A percentile compares a stretch with the other conserved stretches of the same genome.
Evolutionary conservation across 1,284 basidiomycete species (phyloP).

Genomic region (Cystobasidiaceae sp.): DNA sequence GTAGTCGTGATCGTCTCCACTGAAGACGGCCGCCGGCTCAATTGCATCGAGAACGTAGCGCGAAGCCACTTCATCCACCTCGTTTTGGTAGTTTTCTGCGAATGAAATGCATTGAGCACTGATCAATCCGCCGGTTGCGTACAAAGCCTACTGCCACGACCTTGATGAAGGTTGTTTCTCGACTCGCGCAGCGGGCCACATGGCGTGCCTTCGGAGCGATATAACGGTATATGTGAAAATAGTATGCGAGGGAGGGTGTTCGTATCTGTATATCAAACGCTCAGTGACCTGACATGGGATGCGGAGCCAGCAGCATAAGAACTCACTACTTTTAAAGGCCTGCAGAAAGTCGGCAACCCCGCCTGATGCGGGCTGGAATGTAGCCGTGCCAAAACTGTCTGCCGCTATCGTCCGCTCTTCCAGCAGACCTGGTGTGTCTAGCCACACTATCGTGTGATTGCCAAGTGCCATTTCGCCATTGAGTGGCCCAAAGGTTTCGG

Average conservation of each 20-base stretch:
- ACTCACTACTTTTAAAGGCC: constrained; percentile 52
- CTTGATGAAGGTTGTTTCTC: constrained; percentile 61
- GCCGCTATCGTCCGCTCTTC: constrained; percentile 34
- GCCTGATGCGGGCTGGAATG: constrained; percentile 11
- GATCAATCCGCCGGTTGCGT: neutral
- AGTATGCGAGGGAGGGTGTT: constrained; percentile 55
- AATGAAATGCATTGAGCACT: neutral
- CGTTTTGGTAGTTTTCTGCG: constrained; percentile 67
- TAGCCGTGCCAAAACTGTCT: constrained; percentile 32
- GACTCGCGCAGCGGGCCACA: constrained; percentile 72
- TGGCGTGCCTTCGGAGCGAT: constrained; percentile 60
- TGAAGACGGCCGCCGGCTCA: constrained; percentile 64
- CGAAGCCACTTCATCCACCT: constrained; percentile 65
- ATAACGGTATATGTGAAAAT: constrained; percentile 75
- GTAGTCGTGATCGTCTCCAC: constrained; percentile 83
- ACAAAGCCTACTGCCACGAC: constrained; percentile 54
- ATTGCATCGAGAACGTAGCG: constrained; percentile 63
- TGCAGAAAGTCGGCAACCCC: constrained; percentile 23
- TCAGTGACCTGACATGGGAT: neutral
- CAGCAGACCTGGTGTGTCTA: constrained; percentile 42
- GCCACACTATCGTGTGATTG: constrained; percentile 48
- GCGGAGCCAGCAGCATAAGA: no score
- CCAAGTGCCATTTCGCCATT: constrained; percentile 68
- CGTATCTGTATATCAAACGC: neutral
- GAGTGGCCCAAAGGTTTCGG: constrained; percentile 58